These are phyloP conservation scores for Purshia tridentata DNA, from an alignment of 306 rosid species.

Conservation along the genomic window DNA sequence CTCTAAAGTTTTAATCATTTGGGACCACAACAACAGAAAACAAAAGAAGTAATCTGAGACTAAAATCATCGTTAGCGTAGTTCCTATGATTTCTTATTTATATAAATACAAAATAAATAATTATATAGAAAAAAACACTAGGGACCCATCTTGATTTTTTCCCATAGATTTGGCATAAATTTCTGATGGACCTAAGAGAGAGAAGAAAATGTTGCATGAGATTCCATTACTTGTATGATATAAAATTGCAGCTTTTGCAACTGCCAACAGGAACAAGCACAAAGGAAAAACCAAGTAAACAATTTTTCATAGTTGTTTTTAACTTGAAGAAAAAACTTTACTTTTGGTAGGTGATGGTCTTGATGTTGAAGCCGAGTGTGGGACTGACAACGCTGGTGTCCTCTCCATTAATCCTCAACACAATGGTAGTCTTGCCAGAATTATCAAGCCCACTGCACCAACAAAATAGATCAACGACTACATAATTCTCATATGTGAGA, in stretches of 20 bases:
- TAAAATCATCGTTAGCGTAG: too few relatives aligned
- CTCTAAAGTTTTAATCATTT: neutral
- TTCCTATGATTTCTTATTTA: neutral
- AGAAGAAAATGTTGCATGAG: too few relatives aligned
- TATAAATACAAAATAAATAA: neutral
- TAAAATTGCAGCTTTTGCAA: too few relatives aligned
- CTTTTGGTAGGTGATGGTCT: conserved; percentile 83
- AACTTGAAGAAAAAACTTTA: conserved; percentile 19
- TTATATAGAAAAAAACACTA: neutral
- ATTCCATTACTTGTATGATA: too few relatives aligned
- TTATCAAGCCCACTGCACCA: conserved; percentile 78
- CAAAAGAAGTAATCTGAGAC: neutral
- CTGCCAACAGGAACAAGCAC: too few relatives aligned
- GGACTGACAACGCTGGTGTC: conserved; percentile 95
- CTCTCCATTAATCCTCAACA: conserved; percentile 86
- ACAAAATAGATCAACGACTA: neutral
- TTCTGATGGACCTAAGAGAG: neutral
- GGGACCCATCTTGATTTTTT: too few relatives aligned
- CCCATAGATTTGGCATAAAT: too few relatives aligned
- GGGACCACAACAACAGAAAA: neutral
- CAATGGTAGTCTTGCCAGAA: conserved; percentile 93
- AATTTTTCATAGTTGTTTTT: neutral
- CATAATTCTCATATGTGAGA: neutral
- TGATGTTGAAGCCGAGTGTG: conserved; percentile 94
- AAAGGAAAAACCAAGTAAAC: neutral